phyloP scores from a whole-genome alignment of 805 yeast genomes.

The Suhomyces kilbournensis region DNA sequence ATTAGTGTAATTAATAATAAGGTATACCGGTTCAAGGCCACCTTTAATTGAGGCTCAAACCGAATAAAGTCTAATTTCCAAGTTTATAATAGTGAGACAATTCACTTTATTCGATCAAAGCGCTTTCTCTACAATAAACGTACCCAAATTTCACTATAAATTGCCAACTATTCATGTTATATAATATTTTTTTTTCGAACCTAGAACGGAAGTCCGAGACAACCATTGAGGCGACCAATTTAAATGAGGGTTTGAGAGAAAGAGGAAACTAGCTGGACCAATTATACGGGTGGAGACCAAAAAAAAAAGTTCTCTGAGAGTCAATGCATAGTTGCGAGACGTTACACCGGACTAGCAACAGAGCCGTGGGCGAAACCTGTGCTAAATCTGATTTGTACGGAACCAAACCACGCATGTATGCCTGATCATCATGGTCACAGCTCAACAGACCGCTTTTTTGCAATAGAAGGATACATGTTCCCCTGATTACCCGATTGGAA shows the following conservation, averaged over 20 bases:
- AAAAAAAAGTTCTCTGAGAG: not conserved
- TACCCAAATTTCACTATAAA: not conserved
- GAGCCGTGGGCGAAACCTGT: not conserved
- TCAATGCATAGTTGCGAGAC: not conserved
- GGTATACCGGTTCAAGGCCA: not conserved
- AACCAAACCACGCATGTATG: not conserved
- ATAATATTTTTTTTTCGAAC: not conserved
- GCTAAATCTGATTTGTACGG: not conserved
- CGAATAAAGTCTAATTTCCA: not conserved
- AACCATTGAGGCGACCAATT: not conserved
- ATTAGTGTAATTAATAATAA: not conserved
- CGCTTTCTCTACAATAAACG: not conserved
- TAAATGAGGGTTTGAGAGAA: not conserved
- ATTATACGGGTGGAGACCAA: not conserved
- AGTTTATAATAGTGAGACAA: not conserved
- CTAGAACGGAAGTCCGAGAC: constrained; percentile 9
- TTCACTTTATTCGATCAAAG: not conserved
- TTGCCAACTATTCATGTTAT: not conserved
- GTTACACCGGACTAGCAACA: not conserved
- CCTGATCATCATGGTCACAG: not conserved
- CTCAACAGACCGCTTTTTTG: not conserved
- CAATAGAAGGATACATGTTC: not conserved
- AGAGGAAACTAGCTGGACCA: not conserved
- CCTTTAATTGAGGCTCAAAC: not conserved
- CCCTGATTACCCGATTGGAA: not conserved